Evolutionary conservation across 306 rosid species (phyloP).

Genomic region (Prunus fruticosa): DNA sequence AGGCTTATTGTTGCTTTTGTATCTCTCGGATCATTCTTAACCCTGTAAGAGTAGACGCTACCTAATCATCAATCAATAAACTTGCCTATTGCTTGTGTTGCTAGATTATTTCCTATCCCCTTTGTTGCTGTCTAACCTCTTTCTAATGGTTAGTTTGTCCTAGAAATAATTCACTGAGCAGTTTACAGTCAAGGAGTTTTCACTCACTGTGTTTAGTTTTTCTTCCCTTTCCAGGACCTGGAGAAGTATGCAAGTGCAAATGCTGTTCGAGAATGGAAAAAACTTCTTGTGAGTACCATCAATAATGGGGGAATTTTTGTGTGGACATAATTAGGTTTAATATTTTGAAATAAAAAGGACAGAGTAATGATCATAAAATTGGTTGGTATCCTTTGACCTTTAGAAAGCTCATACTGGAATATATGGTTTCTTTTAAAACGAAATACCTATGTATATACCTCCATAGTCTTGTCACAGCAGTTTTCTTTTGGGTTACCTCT

Average conservation of each 20-base stretch:
- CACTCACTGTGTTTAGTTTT: constrained; percentile 2
- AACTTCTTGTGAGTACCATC: constrained; percentile 62
- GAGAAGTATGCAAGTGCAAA: constrained; percentile 72
- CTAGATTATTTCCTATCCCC: background rate
- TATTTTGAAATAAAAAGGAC: background rate
- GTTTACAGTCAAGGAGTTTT: background rate
- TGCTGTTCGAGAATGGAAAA: constrained; percentile 81
- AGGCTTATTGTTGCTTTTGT: background rate
- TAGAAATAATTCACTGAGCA: background rate
- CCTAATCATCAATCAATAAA: background rate
- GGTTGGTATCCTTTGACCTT: background rate
- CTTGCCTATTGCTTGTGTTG: too few relatives aligned
- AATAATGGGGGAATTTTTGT: background rate
- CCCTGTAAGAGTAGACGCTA: too few relatives aligned
- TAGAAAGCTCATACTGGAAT: background rate
- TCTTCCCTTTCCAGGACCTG: constrained; percentile 55
- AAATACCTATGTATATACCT: background rate
- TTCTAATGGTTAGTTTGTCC: background rate
- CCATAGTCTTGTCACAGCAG: background rate
- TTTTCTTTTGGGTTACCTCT: constrained; percentile 7
- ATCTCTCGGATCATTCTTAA: background rate
- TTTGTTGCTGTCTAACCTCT: constrained; percentile 7
- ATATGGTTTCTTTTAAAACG: background rate
- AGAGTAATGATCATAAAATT: background rate
- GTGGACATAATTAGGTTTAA: background rate